phyloP scores from a whole-genome alignment of 2,329 filamentous ascomycete species.

The Fusarium udum region DNA sequence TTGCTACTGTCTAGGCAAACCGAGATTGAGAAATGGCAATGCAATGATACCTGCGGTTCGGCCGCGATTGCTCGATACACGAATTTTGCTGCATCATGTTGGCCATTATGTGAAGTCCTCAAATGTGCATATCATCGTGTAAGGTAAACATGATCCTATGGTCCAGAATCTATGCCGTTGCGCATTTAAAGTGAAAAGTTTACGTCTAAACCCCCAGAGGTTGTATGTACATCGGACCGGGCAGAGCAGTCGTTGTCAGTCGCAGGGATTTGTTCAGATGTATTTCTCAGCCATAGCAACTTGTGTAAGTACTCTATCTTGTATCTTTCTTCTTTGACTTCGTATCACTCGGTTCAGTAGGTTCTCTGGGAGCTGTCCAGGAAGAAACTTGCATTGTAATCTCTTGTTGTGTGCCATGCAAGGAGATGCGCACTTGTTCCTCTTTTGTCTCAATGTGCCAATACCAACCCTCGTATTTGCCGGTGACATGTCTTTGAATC shows the following conservation, averaged over 20 bases:
- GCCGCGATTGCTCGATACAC: constrained; percentile 36
- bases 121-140: background rate
- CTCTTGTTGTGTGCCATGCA: background rate
- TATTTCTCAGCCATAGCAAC: background rate
- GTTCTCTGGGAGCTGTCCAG: background rate
- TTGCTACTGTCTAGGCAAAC: constrained; percentile 26
- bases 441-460: too few relatives aligned
- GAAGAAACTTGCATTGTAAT: background rate
- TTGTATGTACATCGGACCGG: background rate
- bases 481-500: background rate
- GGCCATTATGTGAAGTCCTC: background rate
- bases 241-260: background rate
- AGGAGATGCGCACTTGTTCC: background rate
- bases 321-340: background rate
- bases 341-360: background rate
- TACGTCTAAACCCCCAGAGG: background rate
- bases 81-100: background rate
- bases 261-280: background rate
- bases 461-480: background rate
- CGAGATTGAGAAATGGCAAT: constrained; percentile 41
- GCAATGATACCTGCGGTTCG: constrained; percentile 39
- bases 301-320: background rate
- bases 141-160: background rate
- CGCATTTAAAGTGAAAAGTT: background rate
- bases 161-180: background rate